These are phyloP conservation scores for Sarcodon sp. DNA, from an alignment of 768 basidiomycete species.

Conservation along the genomic window DNA sequence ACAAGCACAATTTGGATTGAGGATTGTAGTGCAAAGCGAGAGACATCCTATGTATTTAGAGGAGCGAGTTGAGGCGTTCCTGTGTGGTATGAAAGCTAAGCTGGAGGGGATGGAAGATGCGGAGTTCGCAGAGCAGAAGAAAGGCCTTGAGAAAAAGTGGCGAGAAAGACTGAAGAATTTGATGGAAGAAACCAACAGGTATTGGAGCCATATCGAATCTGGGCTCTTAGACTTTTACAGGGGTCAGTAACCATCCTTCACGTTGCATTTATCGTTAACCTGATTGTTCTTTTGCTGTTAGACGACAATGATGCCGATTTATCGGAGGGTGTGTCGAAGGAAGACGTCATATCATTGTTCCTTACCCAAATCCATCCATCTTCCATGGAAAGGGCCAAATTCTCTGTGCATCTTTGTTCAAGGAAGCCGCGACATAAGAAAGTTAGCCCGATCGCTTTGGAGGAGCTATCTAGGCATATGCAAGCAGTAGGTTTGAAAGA, in stretches of 20 bases:
- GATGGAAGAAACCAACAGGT: slow-evolving; percentile 60
- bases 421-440: slow-evolving; percentile 46
- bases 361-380: slow-evolving; percentile 53
- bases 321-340: slow-evolving; percentile 53
- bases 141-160: slow-evolving; percentile 68
- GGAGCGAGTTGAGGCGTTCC: slow-evolving; percentile 78
- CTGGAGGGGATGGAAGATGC: slow-evolving; percentile 58
- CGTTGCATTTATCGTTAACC: background rate
- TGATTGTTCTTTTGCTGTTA: slow-evolving; percentile 15
- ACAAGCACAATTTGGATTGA: slow-evolving; percentile 46
- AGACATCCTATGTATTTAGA: slow-evolving; percentile 71
- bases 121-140: slow-evolving; percentile 71
- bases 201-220: slow-evolving; percentile 57
- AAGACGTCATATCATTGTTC: slow-evolving; percentile 67
- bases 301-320: slow-evolving; percentile 62
- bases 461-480: slow-evolving; percentile 32
- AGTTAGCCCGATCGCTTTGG: slow-evolving; percentile 55
- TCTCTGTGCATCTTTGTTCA: slow-evolving; percentile 73
- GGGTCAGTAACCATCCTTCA: slow-evolving; percentile 34
- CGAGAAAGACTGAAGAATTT: slow-evolving; percentile 84
- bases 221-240: slow-evolving; percentile 82
- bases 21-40: slow-evolving; percentile 85
- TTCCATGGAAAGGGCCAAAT: slow-evolving; percentile 61
- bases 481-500: slow-evolving; percentile 36
- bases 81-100: slow-evolving; percentile 55